phyloP scores from a whole-genome alignment of 2,329 filamentous ascomycete species.

The Arthrobotrys conoides region DNA sequence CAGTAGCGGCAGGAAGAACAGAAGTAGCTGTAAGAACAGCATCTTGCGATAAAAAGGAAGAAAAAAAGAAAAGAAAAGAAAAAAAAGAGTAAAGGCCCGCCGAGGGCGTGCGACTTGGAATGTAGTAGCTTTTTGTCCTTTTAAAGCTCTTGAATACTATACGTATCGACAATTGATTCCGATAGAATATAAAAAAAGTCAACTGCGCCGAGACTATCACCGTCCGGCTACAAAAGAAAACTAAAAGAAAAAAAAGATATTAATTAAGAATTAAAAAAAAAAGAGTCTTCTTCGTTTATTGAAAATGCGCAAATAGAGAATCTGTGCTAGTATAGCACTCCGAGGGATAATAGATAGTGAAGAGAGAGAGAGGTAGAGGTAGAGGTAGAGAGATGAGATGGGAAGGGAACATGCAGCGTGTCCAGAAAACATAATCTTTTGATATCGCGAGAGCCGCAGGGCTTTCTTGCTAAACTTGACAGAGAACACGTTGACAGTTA shows the following conservation, averaged over 20 bases:
- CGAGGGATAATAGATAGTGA: background rate
- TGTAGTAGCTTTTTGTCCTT: too few species aligned
- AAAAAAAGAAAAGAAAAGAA: background rate
- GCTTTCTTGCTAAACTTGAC: background rate
- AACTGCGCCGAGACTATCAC: background rate
- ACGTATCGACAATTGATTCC: background rate
- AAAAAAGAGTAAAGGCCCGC: background rate
- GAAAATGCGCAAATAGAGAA: background rate
- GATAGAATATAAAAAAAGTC: background rate
- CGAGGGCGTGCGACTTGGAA: background rate
- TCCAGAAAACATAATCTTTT: conserved; percentile 14
- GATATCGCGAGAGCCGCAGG: conserved; percentile 18
- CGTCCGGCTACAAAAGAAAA: conserved; percentile 1
- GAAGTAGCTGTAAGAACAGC: conserved; percentile 46
- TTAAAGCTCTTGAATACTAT: too few species aligned
- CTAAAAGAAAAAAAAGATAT: background rate
- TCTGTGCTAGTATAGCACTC: background rate
- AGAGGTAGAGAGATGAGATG: conserved; percentile 4
- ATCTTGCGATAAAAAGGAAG: conserved; percentile 29
- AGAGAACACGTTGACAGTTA: conserved; percentile 59
- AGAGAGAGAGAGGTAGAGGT: background rate
- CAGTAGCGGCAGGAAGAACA: conserved; percentile 43
- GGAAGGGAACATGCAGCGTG: conserved; percentile 11
- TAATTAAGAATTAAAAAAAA: background rate
- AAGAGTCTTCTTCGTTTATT: background rate